These are phyloP conservation scores for Diospyros kaki DNA, from an alignment of 148 eudicot genomes.

Conservation along the genomic window DNA sequence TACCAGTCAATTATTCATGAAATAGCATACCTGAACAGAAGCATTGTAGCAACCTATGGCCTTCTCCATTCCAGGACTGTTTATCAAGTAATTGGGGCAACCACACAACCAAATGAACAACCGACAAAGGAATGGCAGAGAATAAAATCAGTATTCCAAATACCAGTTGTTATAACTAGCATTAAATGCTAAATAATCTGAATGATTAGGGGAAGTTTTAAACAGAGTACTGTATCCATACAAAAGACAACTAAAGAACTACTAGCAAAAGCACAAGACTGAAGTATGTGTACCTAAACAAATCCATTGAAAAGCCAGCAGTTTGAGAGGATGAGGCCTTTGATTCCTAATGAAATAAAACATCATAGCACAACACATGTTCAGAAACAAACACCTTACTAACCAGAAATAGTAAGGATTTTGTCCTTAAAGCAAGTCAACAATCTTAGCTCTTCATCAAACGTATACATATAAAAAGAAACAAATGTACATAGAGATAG, in stretches of 20 bases:
- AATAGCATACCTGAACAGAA: constrained; percentile 67
- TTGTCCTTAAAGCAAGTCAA: neutral
- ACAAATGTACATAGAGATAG: neutral
- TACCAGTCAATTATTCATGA: neutral
- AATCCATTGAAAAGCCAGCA: constrained; percentile 37
- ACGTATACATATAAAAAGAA: neutral
- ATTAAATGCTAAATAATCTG: neutral
- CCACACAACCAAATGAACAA: neutral
- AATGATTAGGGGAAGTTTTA: neutral
- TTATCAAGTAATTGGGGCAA: constrained; percentile 3
- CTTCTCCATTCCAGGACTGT: constrained; percentile 52
- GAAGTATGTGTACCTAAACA: constrained; percentile 25
- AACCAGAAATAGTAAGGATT: neutral
- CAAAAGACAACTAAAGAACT: too few relatives aligned
- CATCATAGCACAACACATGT: neutral
- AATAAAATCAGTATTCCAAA: too few relatives aligned
- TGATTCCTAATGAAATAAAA: constrained; percentile 28
- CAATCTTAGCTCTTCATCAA: neutral
- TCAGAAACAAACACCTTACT: neutral
- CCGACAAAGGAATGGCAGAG: too few relatives aligned
- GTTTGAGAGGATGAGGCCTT: constrained; percentile 30
- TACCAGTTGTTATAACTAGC: neutral
- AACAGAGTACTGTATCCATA: too few relatives aligned
- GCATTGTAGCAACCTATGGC: constrained; percentile 80
- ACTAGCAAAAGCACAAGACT: neutral